Evolutionary conservation across 371 early-diverging fungal species (phyloP), one percentile per base, ranked within the genome.

Genomic region (Lichtheimia ornata): DNA sequence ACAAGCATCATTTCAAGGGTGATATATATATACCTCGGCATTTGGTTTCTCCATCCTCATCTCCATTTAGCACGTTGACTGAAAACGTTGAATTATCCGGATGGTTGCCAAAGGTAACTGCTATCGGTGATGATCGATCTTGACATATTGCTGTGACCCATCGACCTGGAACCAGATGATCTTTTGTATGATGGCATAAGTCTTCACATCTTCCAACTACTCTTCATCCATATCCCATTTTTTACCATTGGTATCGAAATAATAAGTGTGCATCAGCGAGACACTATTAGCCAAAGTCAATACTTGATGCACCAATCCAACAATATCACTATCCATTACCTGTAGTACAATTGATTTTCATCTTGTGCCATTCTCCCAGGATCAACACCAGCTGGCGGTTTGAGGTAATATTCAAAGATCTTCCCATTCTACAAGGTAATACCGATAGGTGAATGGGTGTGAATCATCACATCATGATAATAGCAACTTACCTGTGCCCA

Each of bases 271-370:
- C 20, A 66, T 17, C 24, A 76, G 41, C 14, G 24, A 59, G 9
- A 64, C 69, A 64, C 71, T 69, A 9, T 35, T 2, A 35, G 4
- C 28, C 35, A 2, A 3, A 5, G 18, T 11, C 1, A 22, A 40
- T 27, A 27, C 14, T 18, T 5, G 20, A 20, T 15, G 11, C 2
- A 1, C 28, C 0, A 15, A 11, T 47, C 30, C 5, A 30, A 17
- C 35, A 13, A 15, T 27, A 42, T 18, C 12, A 22, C 15, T 3
- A 3, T 2, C 7, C 43, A n/a, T 51, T 72, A 68, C 69, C 70
- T 77, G 50, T 74, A 73, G 57, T 66, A 77, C 11, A 74, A 30
- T 50, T 64, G 72, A 9, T 51, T 50, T 50, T 74, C 69, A 13
- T 59, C 53, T 0, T 60, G 35, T 5, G 63, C 61, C 47, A 72